Base-by-base conservation (phyloP, 352 stramenopile genomes). In the Pythium pectinolyticum region DNA sequence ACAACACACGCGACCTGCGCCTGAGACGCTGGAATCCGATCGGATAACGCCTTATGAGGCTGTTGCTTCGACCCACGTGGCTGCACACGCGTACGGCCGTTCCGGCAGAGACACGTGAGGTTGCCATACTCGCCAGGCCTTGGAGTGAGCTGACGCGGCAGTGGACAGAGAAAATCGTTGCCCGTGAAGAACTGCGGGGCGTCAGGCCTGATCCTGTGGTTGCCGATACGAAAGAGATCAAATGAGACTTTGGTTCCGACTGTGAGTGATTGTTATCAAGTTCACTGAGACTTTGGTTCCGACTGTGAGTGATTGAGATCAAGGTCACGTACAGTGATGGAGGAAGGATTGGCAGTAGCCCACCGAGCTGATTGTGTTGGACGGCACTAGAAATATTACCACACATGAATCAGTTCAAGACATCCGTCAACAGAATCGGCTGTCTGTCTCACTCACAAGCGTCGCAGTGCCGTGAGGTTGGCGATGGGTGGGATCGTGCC, bases 381-480 rank as follows among this genome's bases (percentile, higher is more conserved):
- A 67, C 54, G 35, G 22, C 61, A 61, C 66, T 74, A 25, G 2
- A 41, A 17, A 25, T 37, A 53, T 17, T 17, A n/a, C n/a, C 9
- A 34, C 7, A 28, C 10, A n/a, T 15, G 43, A 31, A 11, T n/a
- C 20, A 31, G 43, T 14, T 30, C n/a, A 5, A 46, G 39, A 12
- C 5, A 0, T 5, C 41, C 22, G 9, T 8, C 35, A 14, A 14
- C 20, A 4, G 10, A 10, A 28, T 12, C 24, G 31, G 10, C 24
- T n/a, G 12, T 4, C 24, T 8, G 12, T 25, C 3, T 9, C 32
- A 72, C 78, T 43, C 80, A 89, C 82, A 89, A 84, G 20, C 43
- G 61, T 41, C 61, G 65, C 20, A 90, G 66, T 9, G 51, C 61
- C 6, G 78, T 81, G 48, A 78, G 70, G 27, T 84, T 85, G 34